Conservation (phyloP, 1,284 basidiomycete genomes). For the Austroboletus novae-zelandiae region DNA sequence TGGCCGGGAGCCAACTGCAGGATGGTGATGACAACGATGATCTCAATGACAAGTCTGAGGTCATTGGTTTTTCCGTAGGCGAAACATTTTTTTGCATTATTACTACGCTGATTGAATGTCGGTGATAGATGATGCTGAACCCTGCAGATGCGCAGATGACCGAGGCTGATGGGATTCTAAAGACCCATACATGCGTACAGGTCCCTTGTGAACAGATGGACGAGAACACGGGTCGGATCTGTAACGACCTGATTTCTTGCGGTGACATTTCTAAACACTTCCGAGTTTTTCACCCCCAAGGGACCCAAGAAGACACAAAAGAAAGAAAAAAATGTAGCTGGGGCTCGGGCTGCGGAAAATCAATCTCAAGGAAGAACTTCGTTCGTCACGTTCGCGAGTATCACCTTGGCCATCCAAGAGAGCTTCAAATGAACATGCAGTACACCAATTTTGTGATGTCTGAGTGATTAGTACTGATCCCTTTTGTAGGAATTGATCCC, state of each 20-base stretch:
- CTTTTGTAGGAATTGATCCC: not conserved
- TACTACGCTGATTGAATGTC: no score
- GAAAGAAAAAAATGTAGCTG: not conserved
- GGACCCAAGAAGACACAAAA: not conserved
- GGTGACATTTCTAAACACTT: not conserved
- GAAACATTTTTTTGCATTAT: no score
- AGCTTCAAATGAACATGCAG: not conserved
- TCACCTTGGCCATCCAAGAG: not conserved
- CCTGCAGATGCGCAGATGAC: not conserved
- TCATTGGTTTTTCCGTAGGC: no score
- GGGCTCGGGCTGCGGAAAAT: not conserved
- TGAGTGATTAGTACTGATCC: not conserved
- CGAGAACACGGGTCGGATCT: not conserved
- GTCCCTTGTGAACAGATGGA: not conserved
- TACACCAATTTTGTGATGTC: not conserved
- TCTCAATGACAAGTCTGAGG: no score
- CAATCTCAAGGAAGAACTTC: not conserved
- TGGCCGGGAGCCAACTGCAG: no score
- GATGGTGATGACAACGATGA: no score
- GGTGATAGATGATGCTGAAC: no score
- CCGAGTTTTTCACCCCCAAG: not conserved
- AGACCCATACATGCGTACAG: not conserved
- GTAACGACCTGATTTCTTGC: not conserved
- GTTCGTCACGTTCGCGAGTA: not conserved
- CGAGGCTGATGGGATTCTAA: no score